phyloP scores from a whole-genome alignment of 2,329 filamentous ascomycete species.

The Clarireedia monteithiana region DNA sequence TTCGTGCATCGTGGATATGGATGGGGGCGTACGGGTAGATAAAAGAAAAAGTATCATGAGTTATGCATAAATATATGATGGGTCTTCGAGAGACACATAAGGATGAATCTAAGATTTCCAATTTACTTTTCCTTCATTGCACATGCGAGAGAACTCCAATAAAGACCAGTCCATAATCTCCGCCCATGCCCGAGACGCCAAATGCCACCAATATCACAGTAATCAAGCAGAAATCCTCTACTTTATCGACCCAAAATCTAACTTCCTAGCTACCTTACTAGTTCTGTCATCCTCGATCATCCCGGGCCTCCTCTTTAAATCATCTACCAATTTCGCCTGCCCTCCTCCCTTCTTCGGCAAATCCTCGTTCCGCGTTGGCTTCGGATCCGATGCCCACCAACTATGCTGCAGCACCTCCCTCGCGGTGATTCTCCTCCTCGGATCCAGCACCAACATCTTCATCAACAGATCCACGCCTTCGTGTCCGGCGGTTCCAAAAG shows the following conservation, averaged over 20 bases:
- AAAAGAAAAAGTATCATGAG: background rate
- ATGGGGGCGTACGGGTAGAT: background rate
- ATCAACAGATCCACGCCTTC: constrained; percentile 84
- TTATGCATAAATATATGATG: background rate
- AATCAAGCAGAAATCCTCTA: constrained; percentile 6
- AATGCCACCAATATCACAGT: background rate
- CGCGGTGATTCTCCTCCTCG: constrained; percentile 74
- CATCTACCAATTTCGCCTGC: constrained; percentile 69
- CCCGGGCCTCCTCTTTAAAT: constrained; percentile 54
- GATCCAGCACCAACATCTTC: constrained; percentile 77
- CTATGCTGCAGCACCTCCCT: constrained; percentile 69
- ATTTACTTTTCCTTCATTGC: background rate
- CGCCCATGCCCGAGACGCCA: too few species aligned
- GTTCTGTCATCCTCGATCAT: constrained; percentile 60
- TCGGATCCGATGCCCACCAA: constrained; percentile 81
- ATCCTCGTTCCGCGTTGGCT: constrained; percentile 73
- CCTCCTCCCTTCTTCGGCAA: constrained; percentile 71
- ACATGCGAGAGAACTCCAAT: background rate
- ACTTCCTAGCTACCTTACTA: constrained; percentile 44
- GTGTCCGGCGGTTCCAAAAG: constrained; percentile 73
- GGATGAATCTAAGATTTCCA: background rate
- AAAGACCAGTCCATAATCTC: too few species aligned
- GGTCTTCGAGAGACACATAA: background rate
- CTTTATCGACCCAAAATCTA: constrained; percentile 27
- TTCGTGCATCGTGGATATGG: background rate